Conservation (phyloP, 305 asterid species). For the Caryopteris hybrid region DNA sequence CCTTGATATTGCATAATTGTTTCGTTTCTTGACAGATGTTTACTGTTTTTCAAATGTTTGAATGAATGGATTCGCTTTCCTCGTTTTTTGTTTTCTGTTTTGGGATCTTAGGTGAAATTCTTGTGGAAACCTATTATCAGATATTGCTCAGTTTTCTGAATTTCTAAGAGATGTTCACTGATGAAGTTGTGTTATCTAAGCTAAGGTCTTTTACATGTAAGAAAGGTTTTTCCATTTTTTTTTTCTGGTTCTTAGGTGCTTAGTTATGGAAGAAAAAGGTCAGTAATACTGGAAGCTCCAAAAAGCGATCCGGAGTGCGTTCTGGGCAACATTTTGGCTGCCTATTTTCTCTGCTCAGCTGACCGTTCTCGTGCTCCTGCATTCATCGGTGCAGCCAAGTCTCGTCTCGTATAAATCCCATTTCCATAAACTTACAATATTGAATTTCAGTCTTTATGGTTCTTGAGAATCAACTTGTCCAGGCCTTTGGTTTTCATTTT, state of each 20-base stretch:
- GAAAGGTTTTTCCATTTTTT: background rate
- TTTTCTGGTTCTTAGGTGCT: constrained; percentile 47
- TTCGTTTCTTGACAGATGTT: background rate
- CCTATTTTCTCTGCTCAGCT: constrained; percentile 55
- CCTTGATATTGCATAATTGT: background rate
- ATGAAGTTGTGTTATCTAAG: background rate
- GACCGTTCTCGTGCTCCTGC: constrained; percentile 47
- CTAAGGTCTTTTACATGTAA: background rate
- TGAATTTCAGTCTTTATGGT: background rate
- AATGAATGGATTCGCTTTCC: background rate
- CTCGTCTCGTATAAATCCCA: constrained; percentile 50
- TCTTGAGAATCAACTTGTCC: background rate
- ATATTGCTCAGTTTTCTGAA: constrained; percentile 9
- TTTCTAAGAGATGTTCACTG: background rate
- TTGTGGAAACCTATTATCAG: background rate
- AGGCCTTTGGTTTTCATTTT: background rate
- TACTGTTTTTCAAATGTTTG: background rate
- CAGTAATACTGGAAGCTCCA: constrained; percentile 82
- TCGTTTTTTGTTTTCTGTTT: background rate
- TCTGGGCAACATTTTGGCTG: constrained; percentile 83
- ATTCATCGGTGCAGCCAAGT: constrained; percentile 62
- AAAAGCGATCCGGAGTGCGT: constrained; percentile 80
- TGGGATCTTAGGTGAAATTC: background rate
- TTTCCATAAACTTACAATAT: background rate
- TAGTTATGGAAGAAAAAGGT: constrained; percentile 77